Base-by-base conservation (phyloP, 345 rosid genomes). In the Salix brachista region DNA sequence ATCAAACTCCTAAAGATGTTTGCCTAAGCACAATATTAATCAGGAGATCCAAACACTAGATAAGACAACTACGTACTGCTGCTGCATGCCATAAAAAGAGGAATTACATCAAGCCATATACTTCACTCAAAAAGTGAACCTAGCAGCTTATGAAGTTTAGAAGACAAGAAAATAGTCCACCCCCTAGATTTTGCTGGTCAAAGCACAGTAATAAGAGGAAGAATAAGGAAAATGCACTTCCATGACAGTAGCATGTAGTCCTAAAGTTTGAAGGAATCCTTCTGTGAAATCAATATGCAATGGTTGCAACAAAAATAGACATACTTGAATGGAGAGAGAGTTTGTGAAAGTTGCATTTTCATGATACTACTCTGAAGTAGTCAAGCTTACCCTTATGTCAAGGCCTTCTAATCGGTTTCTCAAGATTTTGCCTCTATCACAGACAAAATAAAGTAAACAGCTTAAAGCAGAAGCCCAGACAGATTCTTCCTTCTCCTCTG, bases 401-500 rank as follows among this genome's bases (percentile, higher is more conserved):
- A 96, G 98, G 79, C 99, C 99, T 82, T 89, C 87, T 84, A 96
- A 84, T 80, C 88, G 86, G 56, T 84, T 87, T 79, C 95, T 87
- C 85, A 86, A 82, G 78, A 96, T 93, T 84, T 89, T 93, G 73
- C 98, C 95, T 77, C 99, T 87, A 67, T 92, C 97, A 80, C 92
- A 91, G 70, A 93, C 92, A 83, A 96, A 96, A 89, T 93, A 96
- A 70, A 96, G 92, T 70, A 96, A 88, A 86, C 99, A 93, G 85
- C 99, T 96, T 58, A 96, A 84, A 68, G 97, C 95, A 87, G 99
- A 89, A 67, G 98, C 91, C 99, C 99, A 96, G 25, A 96, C 95
- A 80, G 90, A 88, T 81, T 93, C 98, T 84, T 93, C 99, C 71
- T 76, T 84, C 83, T 92, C 99, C 82, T 91, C 97, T 75, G 81